These are phyloP conservation scores for Fallopia convolvulus DNA, from an alignment of 148 eudicot species.

Conservation along the genomic window DNA sequence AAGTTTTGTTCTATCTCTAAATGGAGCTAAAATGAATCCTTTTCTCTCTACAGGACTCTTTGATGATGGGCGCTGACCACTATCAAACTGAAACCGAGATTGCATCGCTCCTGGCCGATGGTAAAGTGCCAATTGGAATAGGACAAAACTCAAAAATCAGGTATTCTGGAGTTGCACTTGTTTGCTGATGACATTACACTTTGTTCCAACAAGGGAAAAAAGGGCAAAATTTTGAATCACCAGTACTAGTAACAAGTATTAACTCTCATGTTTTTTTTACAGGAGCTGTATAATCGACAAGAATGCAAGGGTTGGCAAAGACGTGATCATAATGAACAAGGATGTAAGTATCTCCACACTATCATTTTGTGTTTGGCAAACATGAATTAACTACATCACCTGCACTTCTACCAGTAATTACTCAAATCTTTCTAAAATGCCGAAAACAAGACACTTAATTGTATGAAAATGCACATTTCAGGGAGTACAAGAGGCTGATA, in stretches of 20 bases:
- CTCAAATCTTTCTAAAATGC: background rate
- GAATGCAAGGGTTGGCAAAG: conserved; percentile 78
- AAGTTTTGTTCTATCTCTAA: background rate
- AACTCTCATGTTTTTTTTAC: background rate
- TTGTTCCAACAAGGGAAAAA: background rate
- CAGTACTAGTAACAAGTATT: background rate
- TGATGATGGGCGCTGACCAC: conserved; percentile 91
- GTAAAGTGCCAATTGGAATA: conserved; percentile 88
- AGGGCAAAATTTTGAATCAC: background rate
- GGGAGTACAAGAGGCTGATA: conserved; percentile 85
- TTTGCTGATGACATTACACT: background rate
- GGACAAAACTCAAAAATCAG: conserved; percentile 80
- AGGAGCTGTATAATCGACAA: conserved; percentile 95
- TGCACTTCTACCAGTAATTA: background rate
- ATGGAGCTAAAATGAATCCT: background rate
- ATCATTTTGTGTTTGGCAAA: background rate
- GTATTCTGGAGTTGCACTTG: conserved; percentile 21
- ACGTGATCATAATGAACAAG: conserved; percentile 82
- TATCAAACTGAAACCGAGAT: conserved; percentile 98
- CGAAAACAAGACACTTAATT: background rate
- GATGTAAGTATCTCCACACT: conserved; percentile 47
- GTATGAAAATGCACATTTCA: conserved; percentile 6
- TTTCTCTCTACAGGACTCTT: conserved; percentile 48
- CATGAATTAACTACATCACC: too few species aligned
- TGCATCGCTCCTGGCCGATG: conserved; percentile 78